A percentile compares a stretch with the other conserved stretches of the same genome.
Evolutionary conservation across 495 filamentous ascomycete genomes (phyloP).

Genomic region (Aspergillus campestris): DNA sequence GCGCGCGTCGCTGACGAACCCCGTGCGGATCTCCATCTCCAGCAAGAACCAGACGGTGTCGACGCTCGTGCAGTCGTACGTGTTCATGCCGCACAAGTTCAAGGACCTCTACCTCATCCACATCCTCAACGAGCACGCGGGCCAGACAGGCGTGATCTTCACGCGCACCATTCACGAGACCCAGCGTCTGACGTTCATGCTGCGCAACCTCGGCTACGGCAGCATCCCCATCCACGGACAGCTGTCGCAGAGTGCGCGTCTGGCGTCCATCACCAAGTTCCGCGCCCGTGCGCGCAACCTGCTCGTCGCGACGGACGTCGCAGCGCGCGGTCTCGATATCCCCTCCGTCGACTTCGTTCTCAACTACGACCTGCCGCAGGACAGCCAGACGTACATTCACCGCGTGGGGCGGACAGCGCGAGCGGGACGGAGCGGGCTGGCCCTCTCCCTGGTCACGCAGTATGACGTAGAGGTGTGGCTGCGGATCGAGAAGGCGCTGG

Average conservation of each 20-base stretch:
- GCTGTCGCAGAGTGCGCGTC: slow-evolving; percentile 71
- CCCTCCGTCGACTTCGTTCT: slow-evolving; percentile 83
- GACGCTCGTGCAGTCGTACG: slow-evolving; percentile 70
- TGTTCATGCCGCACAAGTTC: slow-evolving; percentile 80
- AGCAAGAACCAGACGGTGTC: slow-evolving; percentile 83
- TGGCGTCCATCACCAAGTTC: slow-evolving; percentile 86
- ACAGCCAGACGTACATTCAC: slow-evolving; percentile 91
- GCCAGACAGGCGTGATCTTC: slow-evolving; percentile 83
- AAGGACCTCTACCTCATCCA: slow-evolving; percentile 89
- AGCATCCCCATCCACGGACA: slow-evolving; percentile 91
- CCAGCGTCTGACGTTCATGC: slow-evolving; percentile 71
- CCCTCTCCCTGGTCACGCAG: slow-evolving; percentile 76
- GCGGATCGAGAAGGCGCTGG: slow-evolving; percentile 75
- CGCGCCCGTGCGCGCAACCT: slow-evolving; percentile 65
- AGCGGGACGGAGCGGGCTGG: slow-evolving; percentile 79
- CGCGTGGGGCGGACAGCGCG: slow-evolving; percentile 89
- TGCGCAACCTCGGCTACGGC: slow-evolving; percentile 70
- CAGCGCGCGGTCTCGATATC: slow-evolving; percentile 90
- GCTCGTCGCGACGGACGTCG: slow-evolving; percentile 92
- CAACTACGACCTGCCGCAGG: slow-evolving; percentile 75
- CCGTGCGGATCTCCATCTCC: slow-evolving; percentile 66
- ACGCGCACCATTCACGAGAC: slow-evolving; percentile 89
- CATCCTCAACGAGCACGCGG: slow-evolving; percentile 74
- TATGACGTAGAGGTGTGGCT: slow-evolving; percentile 86
- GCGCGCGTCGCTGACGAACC: slow-evolving; percentile 75